Evolutionary conservation across 495 filamentous ascomycete genomes (phyloP).

Genomic region (Talaromyces thailandensis): DNA sequence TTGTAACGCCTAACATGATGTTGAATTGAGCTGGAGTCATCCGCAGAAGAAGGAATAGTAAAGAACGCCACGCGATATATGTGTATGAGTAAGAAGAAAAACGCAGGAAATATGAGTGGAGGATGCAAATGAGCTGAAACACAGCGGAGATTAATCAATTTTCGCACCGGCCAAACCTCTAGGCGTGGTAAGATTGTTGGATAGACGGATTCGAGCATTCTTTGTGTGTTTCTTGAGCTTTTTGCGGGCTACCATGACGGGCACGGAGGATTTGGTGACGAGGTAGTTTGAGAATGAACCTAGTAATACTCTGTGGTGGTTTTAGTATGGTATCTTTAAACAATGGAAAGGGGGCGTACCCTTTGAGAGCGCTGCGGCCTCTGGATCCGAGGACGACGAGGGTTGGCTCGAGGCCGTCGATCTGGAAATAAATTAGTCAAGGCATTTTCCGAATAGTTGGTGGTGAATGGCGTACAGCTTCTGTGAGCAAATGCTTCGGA

Average conservation of each 20-base stretch:
- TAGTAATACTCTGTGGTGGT: conserved; percentile 61
- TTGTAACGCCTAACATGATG: background rate
- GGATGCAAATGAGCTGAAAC: background rate
- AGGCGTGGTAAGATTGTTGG: conserved; percentile 62
- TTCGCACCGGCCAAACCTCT: conserved; percentile 56
- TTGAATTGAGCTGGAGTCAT: too few relatives aligned
- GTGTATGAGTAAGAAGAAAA: background rate
- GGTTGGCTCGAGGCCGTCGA: conserved; percentile 86
- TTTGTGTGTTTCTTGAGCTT: conserved; percentile 68
- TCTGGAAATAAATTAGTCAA: conserved; percentile 35
- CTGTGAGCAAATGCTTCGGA: conserved; percentile 74
- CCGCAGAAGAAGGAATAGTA: too few relatives aligned
- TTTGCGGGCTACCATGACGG: conserved; percentile 86
- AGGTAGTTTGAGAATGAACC: conserved; percentile 97
- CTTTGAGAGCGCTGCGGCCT: conserved; percentile 84
- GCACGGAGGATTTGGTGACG: conserved; percentile 91
- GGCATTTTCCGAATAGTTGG: too few relatives aligned
- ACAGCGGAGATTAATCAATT: conserved; percentile 43
- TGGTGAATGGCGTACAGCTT: conserved; percentile 47
- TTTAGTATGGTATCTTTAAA: background rate
- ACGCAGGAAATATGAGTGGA: background rate
- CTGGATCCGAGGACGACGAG: conserved; percentile 86
- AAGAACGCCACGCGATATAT: background rate
- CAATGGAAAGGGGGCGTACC: conserved; percentile 43
- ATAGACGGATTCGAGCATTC: conserved; percentile 48